phyloP scores from a whole-genome alignment of 192 early-diverging fungal genomes.

The Gryganskiella cystojenkinii region DNA sequence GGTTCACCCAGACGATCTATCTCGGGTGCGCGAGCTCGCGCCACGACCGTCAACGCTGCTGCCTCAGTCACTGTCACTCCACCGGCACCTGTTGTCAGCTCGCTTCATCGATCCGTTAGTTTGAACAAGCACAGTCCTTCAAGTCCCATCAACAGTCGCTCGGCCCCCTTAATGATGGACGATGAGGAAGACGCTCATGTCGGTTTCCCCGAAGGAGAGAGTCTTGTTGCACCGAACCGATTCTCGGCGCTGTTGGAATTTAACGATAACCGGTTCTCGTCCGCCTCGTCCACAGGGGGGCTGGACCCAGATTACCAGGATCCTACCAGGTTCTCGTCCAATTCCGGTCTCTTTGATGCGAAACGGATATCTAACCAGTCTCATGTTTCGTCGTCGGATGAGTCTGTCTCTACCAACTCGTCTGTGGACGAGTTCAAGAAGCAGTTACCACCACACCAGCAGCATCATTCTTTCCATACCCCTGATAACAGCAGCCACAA shows the following conservation, averaged over 20 bases:
- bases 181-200: constrained; percentile 6
- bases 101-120: constrained; percentile 41
- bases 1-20: constrained; percentile 14
- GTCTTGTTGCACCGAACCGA: constrained; percentile 28
- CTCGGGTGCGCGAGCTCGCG: neutral
- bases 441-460: constrained; percentile 33
- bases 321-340: constrained; percentile 26
- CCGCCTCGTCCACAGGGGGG: constrained; percentile 4
- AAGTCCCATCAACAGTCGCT: constrained; percentile 14
- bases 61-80: constrained; percentile 11
- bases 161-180: constrained; percentile 5
- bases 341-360: constrained; percentile 48
- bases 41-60: neutral
- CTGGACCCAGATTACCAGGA: constrained; percentile 19
- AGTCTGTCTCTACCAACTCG: constrained; percentile 21
- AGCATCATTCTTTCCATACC: constrained; percentile 46
- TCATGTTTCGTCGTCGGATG: constrained; percentile 13
- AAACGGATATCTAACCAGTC: constrained; percentile 34
- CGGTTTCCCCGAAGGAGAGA: constrained; percentile 30
- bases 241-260: constrained; percentile 41
- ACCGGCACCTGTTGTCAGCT: constrained; percentile 18
- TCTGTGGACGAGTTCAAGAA: constrained; percentile 35
- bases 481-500: constrained; percentile 19
- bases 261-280: constrained; percentile 25
- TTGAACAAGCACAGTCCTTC: constrained; percentile 26